Base-by-base conservation (phyloP, 1,284 basidiomycete species). In the Heterobasidion parviporum region DNA sequence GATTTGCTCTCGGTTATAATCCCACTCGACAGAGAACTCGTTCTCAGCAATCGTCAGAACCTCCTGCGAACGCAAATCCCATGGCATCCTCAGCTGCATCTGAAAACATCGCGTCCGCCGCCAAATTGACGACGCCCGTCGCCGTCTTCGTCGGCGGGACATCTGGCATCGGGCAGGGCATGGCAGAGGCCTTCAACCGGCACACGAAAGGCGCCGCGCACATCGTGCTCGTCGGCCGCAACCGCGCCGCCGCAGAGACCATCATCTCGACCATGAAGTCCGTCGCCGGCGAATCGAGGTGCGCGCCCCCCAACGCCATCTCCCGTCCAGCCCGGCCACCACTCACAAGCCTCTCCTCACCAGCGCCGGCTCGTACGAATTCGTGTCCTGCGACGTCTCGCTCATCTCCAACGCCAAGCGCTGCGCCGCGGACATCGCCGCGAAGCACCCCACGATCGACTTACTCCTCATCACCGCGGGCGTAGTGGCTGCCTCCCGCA, bases 71-170 rank as follows among this genome's bases (percentile, higher is more conserved):
- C 26, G 26, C 38, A 41, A 41, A 41, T 3, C 1, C n/a, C n/a
- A 51, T 51, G 50, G 34, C 34, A 7, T 51, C n/a, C 32, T 8
- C 6, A 20, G 50, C 50, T n/a, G 50, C 50, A 51, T 36, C 35
- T 14, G 20, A 51, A 16, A 51, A 51, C 34, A 12, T 51, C 35
- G 50, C 50, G 15, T 51, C 50, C 12, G 50, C 50, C 15, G 35
- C 50, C 33, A 51, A 51, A 10, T 16, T 16, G 8, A 18, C 5
- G 15, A 51, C 15, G 35, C 70, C 72, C 15, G 63, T 67, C 35
- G 70, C 71, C 10, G 54, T 73, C 52, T 71, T 72, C 57, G 64
- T 72, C n/a, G 71, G 71, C 34, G 67, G 67, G 2, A 68, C 72
- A 3, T 68, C 67, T 16, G 72, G 72, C 14, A 67, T 73, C 14